A percentile compares a stretch with the other conserved stretches of the same genome.
Conservation (phyloP, 306 rosid species). For the Coriaria nepalensis region DNA sequence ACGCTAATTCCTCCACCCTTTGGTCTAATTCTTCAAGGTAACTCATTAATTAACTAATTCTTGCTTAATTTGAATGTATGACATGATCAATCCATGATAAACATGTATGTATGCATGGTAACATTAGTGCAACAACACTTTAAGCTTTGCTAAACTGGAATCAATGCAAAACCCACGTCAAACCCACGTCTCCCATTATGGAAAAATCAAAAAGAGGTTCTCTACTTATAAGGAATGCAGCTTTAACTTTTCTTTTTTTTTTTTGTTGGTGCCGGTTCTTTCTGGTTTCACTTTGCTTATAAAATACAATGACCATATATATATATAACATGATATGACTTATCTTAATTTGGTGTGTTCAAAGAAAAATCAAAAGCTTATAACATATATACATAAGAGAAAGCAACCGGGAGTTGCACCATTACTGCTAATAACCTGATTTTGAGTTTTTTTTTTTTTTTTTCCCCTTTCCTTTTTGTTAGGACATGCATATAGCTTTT, state of each 20-base stretch:
- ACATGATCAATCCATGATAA: no score
- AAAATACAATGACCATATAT: no score
- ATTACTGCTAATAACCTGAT: background rate
- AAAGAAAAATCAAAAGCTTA: slow-evolving; percentile 11
- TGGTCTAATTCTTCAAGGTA: slow-evolving; percentile 96
- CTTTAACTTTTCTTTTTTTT: slow-evolving; percentile 11
- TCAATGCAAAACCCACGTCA: no score
- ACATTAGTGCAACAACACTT: no score
- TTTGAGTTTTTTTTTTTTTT: slow-evolving; percentile 11
- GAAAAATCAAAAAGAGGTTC: background rate
- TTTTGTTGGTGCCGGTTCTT: background rate
- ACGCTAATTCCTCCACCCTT: slow-evolving; percentile 28
- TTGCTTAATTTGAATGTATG: slow-evolving; percentile 1
- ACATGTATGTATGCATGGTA: background rate
- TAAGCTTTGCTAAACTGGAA: no score
- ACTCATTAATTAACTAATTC: background rate
- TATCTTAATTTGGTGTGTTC: no score
- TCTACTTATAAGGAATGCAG: slow-evolving; percentile 11
- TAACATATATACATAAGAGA: slow-evolving; percentile 16
- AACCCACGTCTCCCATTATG: background rate
- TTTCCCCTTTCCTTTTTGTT: slow-evolving; percentile 9
- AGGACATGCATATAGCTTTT: no score
- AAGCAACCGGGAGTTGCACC: slow-evolving; percentile 15
- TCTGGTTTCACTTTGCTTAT: no score
- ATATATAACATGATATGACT: no score